phyloP scores from a whole-genome alignment of 805 yeast genomes.

The Starmera quercuum region DNA sequence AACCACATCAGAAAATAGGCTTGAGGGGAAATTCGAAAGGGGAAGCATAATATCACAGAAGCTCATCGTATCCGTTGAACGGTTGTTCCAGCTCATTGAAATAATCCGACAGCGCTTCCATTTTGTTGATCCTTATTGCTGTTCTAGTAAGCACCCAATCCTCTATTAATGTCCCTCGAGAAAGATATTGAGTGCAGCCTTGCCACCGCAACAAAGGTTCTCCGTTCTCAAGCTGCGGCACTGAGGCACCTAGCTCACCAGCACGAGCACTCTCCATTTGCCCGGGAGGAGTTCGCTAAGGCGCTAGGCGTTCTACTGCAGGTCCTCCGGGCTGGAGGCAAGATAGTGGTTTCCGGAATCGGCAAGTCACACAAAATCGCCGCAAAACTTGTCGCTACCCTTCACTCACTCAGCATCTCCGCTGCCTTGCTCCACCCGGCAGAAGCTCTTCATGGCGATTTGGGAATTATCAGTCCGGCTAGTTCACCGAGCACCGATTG shows the following conservation, averaged over 20 bases:
- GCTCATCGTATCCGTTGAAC: no score
- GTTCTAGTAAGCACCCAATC: slow-evolving; percentile 16
- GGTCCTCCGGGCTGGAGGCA: slow-evolving; percentile 42
- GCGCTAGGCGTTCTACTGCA: slow-evolving; percentile 34
- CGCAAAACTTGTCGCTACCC: slow-evolving; percentile 69
- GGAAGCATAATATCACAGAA: no score
- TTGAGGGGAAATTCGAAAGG: no score
- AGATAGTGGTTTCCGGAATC: slow-evolving; percentile 72
- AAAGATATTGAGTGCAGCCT: no score
- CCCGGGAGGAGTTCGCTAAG: slow-evolving; percentile 34
- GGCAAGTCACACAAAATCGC: slow-evolving; percentile 84
- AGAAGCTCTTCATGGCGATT: slow-evolving; percentile 87
- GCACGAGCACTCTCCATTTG: slow-evolving; percentile 35
- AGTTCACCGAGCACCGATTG: slow-evolving; percentile 50
- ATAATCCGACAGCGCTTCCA: no score
- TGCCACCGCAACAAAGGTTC: no score
- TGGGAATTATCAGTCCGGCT: slow-evolving; percentile 57
- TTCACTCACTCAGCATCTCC: slow-evolving; percentile 70
- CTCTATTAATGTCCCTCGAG: slow-evolving; percentile 33
- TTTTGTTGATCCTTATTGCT: no score
- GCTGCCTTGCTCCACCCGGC: slow-evolving; percentile 69
- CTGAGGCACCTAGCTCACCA: slow-evolving; percentile 36
- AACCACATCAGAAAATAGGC: no score
- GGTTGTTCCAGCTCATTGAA: no score
- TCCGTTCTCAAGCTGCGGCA: slow-evolving; percentile 46